Percentiles rank a stretch among this genome's conserved stretches.
Conservation (phyloP, 805 yeast species). For the Nematodospora valgi region DNA sequence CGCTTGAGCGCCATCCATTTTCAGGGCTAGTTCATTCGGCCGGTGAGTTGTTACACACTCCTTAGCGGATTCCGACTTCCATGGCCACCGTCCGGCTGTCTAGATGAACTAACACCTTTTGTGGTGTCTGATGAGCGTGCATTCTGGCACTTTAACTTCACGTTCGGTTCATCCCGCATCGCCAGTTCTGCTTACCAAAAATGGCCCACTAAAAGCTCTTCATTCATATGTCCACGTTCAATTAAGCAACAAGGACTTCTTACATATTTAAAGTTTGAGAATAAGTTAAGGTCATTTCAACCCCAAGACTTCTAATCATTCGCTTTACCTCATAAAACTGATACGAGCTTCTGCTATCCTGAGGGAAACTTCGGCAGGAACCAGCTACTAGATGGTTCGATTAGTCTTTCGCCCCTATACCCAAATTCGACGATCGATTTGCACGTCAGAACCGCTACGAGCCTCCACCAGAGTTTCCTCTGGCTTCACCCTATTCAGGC, state of each 20-base stretch:
- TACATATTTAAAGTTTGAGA: constrained; percentile 42
- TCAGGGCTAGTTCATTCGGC: constrained; percentile 46
- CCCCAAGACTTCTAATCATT: constrained; percentile 41
- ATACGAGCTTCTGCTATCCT: constrained; percentile 30
- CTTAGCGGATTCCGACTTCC: constrained; percentile 54
- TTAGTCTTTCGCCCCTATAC: constrained; percentile 42
- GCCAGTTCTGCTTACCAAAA: constrained; percentile 47
- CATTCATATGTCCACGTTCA: constrained; percentile 37
- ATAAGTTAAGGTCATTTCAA: constrained; percentile 37
- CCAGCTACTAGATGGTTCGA: constrained; percentile 38
- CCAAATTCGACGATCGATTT: constrained; percentile 44
- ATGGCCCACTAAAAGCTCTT: constrained; percentile 45
- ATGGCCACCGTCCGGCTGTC: constrained; percentile 54
- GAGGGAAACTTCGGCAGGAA: constrained; percentile 45
- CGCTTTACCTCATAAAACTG: constrained; percentile 42
- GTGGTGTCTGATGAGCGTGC: constrained; percentile 44
- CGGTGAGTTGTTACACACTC: constrained; percentile 53
- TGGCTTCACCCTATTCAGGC: constrained; percentile 45
- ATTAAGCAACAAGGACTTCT: constrained; percentile 40
- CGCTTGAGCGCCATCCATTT: constrained; percentile 36
- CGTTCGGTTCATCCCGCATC: constrained; percentile 21
- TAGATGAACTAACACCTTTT: constrained; percentile 43
- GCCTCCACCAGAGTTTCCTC: constrained; percentile 46
- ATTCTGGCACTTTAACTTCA: constrained; percentile 24
- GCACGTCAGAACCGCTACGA: constrained; percentile 46